These are phyloP conservation scores for Physcia stellaris DNA, from an alignment of 495 filamentous ascomycete genomes.

Conservation along the genomic window DNA sequence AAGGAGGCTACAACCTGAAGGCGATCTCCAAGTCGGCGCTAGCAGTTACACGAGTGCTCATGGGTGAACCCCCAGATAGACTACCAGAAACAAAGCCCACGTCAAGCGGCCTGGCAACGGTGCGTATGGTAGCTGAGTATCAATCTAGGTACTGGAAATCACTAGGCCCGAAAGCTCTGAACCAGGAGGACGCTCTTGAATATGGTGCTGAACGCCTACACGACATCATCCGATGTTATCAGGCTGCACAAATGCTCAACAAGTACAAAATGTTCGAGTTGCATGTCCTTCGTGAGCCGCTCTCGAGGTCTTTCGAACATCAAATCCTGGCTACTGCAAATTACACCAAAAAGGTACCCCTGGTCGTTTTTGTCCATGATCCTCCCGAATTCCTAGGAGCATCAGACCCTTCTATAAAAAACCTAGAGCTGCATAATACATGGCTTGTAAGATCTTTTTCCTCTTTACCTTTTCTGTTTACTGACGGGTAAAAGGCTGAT, in stretches of 20 bases:
- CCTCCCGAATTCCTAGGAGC: conserved; percentile 62
- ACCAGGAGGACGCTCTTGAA: conserved; percentile 1
- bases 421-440: conserved; percentile 65
- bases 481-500: conserved; percentile 56
- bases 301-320: conserved; percentile 71
- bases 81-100: conserved; percentile 37
- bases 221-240: conserved; percentile 61
- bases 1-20: conserved; percentile 87
- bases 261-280: conserved; percentile 63
- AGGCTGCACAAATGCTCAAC: conserved; percentile 52
- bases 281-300: conserved; percentile 51
- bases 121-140: conserved; percentile 38
- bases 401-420: conserved; percentile 53
- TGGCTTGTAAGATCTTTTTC: conserved; percentile 56
- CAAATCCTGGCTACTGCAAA: conserved; percentile 78
- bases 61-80: conserved; percentile 83
- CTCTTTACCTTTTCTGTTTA: conserved; percentile 4
- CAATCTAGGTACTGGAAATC: conserved; percentile 42
- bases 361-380: conserved; percentile 72
- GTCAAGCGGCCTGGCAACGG: conserved; percentile 29
- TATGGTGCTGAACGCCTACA: conserved; percentile 37
- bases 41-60: conserved; percentile 80
- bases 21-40: conserved; percentile 87
- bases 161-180: neutral
- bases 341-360: conserved; percentile 34